Conservation (phyloP, 192 early-diverging fungal genomes). For the Gryganskiella cystojenkinii region DNA sequence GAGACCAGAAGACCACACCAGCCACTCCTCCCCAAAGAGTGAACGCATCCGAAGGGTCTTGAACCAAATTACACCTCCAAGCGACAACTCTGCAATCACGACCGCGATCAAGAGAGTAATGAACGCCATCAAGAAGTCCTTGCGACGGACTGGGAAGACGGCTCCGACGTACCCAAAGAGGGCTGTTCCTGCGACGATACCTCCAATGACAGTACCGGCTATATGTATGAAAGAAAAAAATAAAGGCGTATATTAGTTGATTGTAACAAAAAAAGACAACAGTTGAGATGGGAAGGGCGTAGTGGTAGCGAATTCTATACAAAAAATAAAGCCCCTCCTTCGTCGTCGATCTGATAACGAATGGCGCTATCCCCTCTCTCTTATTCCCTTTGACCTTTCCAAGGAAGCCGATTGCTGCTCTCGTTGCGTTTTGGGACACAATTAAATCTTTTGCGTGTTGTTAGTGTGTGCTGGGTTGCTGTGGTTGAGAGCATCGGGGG, state of each 20-base stretch:
- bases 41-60: constrained; percentile 49
- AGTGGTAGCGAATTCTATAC: neutral
- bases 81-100: constrained; percentile 28
- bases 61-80: constrained; percentile 57
- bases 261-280: neutral
- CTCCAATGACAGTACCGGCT: constrained; percentile 38
- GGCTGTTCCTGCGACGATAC: constrained; percentile 27
- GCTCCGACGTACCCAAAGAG: constrained; percentile 26
- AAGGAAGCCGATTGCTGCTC: too few relatives aligned
- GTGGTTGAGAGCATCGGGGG: too few relatives aligned
- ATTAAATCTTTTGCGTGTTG: too few relatives aligned
- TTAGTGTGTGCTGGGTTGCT: too few relatives aligned
- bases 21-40: constrained; percentile 35
- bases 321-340: too few relatives aligned
- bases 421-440: too few relatives aligned
- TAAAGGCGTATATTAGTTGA: too few relatives aligned
- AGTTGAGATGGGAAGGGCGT: neutral
- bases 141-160: constrained; percentile 16
- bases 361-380: too few relatives aligned
- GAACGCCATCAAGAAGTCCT: constrained; percentile 19
- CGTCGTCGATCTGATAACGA: too few relatives aligned
- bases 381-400: too few relatives aligned
- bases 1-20: constrained; percentile 3
- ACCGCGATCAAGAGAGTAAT: constrained; percentile 19
- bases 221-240: neutral